Conservation (phyloP, 352 stramenopile genomes). For the Phytophthora rubi region DNA sequence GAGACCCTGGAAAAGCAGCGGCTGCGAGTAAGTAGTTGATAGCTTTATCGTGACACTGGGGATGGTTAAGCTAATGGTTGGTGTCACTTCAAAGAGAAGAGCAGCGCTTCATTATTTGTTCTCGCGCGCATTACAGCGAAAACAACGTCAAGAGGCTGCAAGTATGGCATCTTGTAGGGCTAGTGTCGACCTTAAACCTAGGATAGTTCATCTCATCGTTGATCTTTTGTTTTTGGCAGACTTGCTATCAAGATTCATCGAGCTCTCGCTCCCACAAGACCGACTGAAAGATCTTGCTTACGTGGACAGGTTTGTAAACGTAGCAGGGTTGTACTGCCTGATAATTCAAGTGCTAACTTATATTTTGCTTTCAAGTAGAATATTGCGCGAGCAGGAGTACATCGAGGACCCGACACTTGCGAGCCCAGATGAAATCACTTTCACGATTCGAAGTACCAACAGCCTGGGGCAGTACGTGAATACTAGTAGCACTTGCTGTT, state of each 20-base stretch:
- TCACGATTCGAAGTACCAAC: slow-evolving; percentile 40
- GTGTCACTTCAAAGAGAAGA: slow-evolving; percentile 33
- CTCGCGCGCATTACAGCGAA: slow-evolving; percentile 38
- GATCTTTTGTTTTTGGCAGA: slow-evolving; percentile 20
- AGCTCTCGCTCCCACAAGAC: slow-evolving; percentile 34
- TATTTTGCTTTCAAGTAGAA: slow-evolving; percentile 17
- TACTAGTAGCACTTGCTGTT: background rate
- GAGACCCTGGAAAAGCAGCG: slow-evolving; percentile 49
- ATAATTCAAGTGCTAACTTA: background rate
- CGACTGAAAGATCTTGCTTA: slow-evolving; percentile 40
- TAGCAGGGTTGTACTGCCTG: background rate
- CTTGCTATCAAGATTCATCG: slow-evolving; percentile 43
- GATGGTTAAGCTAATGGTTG: background rate
- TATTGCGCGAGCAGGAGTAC: slow-evolving; percentile 55
- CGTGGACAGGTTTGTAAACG: slow-evolving; percentile 45
- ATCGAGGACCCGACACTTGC: slow-evolving; percentile 48
- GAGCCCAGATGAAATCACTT: slow-evolving; percentile 38
- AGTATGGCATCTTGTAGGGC: slow-evolving; percentile 20
- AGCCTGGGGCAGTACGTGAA: slow-evolving; percentile 49
- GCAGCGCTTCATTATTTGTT: slow-evolving; percentile 62
- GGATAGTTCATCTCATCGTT: background rate
- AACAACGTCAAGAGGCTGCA: slow-evolving; percentile 46
- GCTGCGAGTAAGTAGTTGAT: slow-evolving; percentile 36
- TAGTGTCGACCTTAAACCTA: background rate
- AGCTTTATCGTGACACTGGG: background rate